phyloP scores from a whole-genome alignment of 2,329 filamentous ascomycete species.

The Alternaria novae-zelandiae region DNA sequence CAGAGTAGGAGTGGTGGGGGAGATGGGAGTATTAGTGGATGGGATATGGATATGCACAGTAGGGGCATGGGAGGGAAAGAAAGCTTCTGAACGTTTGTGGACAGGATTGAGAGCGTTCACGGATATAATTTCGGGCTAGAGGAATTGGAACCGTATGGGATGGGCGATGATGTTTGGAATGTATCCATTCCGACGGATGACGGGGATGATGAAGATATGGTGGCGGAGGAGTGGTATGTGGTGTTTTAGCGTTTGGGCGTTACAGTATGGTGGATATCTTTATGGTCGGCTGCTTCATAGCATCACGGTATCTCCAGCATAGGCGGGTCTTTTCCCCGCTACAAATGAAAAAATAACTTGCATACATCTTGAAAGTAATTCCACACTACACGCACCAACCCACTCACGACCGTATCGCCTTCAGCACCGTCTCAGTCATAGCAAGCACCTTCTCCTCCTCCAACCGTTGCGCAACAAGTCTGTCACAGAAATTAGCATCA shows the following conservation, averaged over 20 bases:
- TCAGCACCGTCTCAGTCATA: conserved; percentile 47
- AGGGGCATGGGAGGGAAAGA: too few species aligned
- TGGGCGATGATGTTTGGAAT: neutral
- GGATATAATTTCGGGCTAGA: neutral
- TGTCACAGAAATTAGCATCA: conserved; percentile 4
- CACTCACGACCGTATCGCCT: conserved; percentile 28
- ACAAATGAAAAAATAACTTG: too few species aligned
- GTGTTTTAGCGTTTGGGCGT: neutral
- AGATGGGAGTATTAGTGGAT: too few species aligned
- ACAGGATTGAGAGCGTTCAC: neutral
- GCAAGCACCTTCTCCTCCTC: conserved; percentile 53
- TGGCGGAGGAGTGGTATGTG: neutral
- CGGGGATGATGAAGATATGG: neutral
- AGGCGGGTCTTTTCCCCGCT: neutral
- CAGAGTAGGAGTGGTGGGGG: too few species aligned
- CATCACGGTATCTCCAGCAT: neutral
- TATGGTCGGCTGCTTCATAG: neutral
- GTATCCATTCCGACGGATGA: neutral
- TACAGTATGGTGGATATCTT: neutral
- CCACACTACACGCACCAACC: too few species aligned
- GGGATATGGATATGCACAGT: too few species aligned
- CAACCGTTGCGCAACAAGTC: conserved; percentile 48
- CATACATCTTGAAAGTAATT: too few species aligned
- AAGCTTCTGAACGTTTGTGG: neutral
- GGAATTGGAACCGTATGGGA: neutral